These are phyloP conservation scores for Babesia ovis DNA, from an alignment of 169 alveolate species.

Conservation along the genomic window DNA sequence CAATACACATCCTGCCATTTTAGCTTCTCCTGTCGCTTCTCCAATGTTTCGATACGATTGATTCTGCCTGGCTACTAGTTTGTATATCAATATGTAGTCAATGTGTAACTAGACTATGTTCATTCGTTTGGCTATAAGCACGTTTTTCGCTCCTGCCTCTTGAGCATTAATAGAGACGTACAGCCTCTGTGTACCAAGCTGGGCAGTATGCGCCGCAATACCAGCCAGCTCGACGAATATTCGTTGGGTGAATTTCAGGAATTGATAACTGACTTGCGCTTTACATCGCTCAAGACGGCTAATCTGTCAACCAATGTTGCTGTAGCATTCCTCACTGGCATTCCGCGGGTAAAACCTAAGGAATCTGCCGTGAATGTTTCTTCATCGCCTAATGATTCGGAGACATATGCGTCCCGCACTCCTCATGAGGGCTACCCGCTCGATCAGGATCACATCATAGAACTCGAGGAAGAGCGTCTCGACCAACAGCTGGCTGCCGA, in stretches of 20 bases:
- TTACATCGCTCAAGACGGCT: constrained; percentile 59
- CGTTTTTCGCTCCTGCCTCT: no score
- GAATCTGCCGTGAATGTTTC: not conserved
- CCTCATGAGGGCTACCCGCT: constrained; percentile 2
- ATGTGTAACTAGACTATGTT: no score
- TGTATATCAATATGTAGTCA: no score
- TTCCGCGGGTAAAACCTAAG: constrained; percentile 30
- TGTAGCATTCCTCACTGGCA: constrained; percentile 46
- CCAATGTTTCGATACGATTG: no score
- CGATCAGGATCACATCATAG: constrained; percentile 32
- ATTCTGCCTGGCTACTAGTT: no score
- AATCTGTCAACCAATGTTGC: constrained; percentile 65
- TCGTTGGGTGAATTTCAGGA: constrained; percentile 56
- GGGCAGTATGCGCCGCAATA: constrained; percentile 1
- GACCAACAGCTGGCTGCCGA: constrained; percentile 24
- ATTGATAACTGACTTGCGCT: constrained; percentile 46
- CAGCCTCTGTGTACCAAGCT: not conserved
- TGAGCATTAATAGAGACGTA: no score
- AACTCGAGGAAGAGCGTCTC: constrained; percentile 29
- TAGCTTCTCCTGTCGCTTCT: no score
- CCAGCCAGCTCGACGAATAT: constrained; percentile 12
- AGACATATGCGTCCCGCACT: not conserved
- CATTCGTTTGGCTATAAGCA: no score
- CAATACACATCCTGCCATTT: no score
- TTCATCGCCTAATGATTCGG: not conserved